These are phyloP conservation scores for Trichoderma reesei DNA, from an alignment of 495 filamentous ascomycete genomes.

Conservation along the genomic window DNA sequence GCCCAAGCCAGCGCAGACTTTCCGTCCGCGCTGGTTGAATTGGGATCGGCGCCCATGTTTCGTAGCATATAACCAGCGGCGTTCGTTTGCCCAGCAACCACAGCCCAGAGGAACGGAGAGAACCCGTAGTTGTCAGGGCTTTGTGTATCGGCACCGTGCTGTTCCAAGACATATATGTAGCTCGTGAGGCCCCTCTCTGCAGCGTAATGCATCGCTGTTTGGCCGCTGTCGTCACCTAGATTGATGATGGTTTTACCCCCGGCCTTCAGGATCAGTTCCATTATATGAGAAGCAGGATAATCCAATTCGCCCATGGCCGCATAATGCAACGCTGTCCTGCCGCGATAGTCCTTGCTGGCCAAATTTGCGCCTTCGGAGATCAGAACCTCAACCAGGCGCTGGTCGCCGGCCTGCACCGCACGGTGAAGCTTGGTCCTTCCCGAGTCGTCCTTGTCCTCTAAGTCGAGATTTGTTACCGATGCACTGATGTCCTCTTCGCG, in stretches of 20 bases:
- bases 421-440: constrained; percentile 25
- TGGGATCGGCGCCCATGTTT: constrained; percentile 16
- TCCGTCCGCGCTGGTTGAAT: constrained; percentile 22
- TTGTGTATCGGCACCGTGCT: too few species aligned
- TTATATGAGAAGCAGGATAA: too few species aligned
- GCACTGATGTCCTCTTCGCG: constrained; percentile 20
- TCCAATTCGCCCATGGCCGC: too few species aligned
- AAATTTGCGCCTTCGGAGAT: constrained; percentile 19
- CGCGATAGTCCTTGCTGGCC: constrained; percentile 16
- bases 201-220: constrained; percentile 27
- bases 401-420: constrained; percentile 20
- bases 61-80: constrained; percentile 6
- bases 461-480: constrained; percentile 18
- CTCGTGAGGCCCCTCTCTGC: constrained; percentile 17
- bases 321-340: not conserved
- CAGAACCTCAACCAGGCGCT: constrained; percentile 20
- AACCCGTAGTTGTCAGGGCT: too few species aligned
- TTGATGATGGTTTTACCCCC: constrained; percentile 15
- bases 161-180: too few species aligned
- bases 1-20: constrained; percentile 24
- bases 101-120: too few species aligned
- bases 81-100: too few species aligned
- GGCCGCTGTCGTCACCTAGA: constrained; percentile 20
- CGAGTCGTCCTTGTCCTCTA: constrained; percentile 22
- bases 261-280: not conserved